Base-by-base conservation (phyloP, 192 early-diverging fungal species). In the Backusella tuberculispora region DNA sequence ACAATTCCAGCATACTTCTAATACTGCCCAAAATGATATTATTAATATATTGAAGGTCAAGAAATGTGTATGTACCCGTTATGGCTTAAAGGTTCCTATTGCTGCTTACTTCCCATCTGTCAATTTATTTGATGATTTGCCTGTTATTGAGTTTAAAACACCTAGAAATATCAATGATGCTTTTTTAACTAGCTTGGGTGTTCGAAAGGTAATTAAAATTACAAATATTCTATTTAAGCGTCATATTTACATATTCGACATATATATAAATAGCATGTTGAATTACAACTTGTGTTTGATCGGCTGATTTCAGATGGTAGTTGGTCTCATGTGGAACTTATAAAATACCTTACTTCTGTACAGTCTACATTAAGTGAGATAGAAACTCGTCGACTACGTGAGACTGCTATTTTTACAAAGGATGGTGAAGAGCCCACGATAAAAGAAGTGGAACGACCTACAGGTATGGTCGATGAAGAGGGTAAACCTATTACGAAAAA, bases 221-320 rank as follows among this genome's bases (percentile, higher is more conserved):
- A 43, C 46, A 13, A 26, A 21, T 24, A 68, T 24, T 13, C 19
- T 17, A 47, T n/a, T 29, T 21, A n/a, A 45, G 26, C 21, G 21
- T 13, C 12, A 69, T 47, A 24, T 21, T 24, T 64, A 26, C 7
- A 1, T 29, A 60, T 66, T 19, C 21, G 9, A 19, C 7, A 17
- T 37, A 12, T 60, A 5, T 69, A 4, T 65, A 29, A 64, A 19
- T 82, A 88, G 83, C 90, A 94, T 74, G 94, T 96, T 12, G 93
- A 96, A 40, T 78, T 97, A 40, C 92, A 94, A 73, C 63, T 96
- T 66, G 86, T 97, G 14, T 95, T 97, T 83, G 90, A 94, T 63
- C 86, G 95, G 15, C 82, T 97, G 42, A 80, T 85, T 56, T 87
- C 85, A 53, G 86, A 88, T 17, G 86, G 94, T 38, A 91, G 90